Evolutionary conservation across 2,329 filamentous ascomycete genomes (phyloP), one percentile per base, ranked within the genome.

Genomic region (Neofusicoccum ribis): DNA sequence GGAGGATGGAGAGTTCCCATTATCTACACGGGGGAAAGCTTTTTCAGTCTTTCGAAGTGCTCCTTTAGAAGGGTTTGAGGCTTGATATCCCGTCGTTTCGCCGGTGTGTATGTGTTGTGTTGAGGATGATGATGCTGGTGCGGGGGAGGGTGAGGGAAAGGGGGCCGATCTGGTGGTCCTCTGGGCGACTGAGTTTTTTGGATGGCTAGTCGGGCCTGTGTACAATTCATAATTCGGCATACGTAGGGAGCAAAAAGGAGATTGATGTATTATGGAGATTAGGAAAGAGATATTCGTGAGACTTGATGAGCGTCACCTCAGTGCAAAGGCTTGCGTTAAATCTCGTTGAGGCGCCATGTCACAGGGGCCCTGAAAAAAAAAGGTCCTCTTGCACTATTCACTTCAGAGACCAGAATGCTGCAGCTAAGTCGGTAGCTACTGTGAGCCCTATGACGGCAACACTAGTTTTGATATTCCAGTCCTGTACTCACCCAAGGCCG

Each of bases 61-160:
- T 60, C 43, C 56, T 60, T 43, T 58, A 44, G 31, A 37, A 60
- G 56, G 34, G 43, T 60, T 46, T 11, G 39, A 58, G 56, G 56
- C 56, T 36, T 47, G 56, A 60, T 60, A 60, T 60, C 56, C 56
- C 56, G 43, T 60, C 56, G 31, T 60, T 59, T 60, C 17, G 31
- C 31, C 27, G 43, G 41, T 44, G 43, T 37, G 23, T n/a, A 9
- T 23, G 34, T 46, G 12, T 58, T 37, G 23, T 37, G 23, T 14
- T 58, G n/a, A n/a, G 43, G 37, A 6, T 36, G 11, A 47, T 47
- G 43, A 8, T 60, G 23, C 14, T 12, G 34, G 11, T 23, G 51
- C 27, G 27, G 27, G 27, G 20, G 17, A 43, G n/a, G 27, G 27
- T 20, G 17, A 43, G n/a, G 36, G 37, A 14, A 17, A n/a, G 17